phyloP scores from a whole-genome alignment of 371 early-diverging fungal genomes.

The Mortierella sp. region DNA sequence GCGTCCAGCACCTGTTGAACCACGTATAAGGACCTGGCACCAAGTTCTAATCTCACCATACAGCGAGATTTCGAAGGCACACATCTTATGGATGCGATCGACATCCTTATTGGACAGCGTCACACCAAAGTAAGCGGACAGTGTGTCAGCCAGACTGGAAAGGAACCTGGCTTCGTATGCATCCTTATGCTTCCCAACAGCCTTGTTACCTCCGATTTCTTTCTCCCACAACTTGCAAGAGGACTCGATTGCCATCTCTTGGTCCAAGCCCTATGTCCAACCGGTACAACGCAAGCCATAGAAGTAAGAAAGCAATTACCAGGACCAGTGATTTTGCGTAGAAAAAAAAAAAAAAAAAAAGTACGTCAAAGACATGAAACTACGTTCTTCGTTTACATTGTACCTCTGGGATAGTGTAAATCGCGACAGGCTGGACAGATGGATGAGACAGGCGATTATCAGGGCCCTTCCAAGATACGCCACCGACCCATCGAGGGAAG shows the following conservation, averaged over 20 bases:
- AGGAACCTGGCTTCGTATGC: constrained; percentile 9
- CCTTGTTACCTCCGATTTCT: constrained; percentile 1
- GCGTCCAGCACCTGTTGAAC: background rate
- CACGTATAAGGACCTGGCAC: constrained; percentile 18
- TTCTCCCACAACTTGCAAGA: constrained; percentile 22
- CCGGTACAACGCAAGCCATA: no score
- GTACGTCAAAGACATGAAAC: background rate
- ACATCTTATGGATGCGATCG: constrained; percentile 10
- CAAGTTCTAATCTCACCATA: constrained; percentile 21
- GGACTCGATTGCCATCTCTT: constrained; percentile 31
- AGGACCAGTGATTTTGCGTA: no score
- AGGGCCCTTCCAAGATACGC: background rate
- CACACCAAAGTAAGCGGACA: background rate
- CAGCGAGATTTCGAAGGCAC: constrained; percentile 29
- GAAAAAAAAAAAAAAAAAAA: background rate
- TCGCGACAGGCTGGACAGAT: constrained; percentile 16
- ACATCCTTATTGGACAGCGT: constrained; percentile 20
- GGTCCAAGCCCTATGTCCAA: constrained; percentile 24
- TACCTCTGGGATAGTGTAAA: constrained; percentile 25
- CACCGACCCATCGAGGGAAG: constrained; percentile 13
- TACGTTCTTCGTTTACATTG: no score
- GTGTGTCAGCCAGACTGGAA: constrained; percentile 3
- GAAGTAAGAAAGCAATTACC: no score
- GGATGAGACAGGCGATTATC: background rate
- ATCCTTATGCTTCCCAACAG: background rate